Conservation (phyloP, 2,329 filamentous ascomycete species). For the Byssothecium circinans region DNA sequence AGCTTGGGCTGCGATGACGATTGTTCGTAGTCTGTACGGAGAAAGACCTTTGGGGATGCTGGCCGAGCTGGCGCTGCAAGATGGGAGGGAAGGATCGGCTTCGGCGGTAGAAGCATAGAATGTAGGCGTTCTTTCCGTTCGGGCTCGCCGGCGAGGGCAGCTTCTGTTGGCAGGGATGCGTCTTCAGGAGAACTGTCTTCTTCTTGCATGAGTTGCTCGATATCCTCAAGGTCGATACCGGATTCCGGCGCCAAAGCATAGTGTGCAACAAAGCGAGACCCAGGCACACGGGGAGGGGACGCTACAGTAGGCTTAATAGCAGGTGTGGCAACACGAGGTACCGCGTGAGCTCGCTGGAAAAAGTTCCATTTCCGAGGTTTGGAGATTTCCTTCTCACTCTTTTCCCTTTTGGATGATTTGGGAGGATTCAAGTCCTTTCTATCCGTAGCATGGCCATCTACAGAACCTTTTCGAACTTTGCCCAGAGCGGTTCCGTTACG, state of each 20-base stretch:
- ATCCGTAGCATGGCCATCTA: slow-evolving; percentile 23
- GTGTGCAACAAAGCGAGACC: slow-evolving; percentile 55
- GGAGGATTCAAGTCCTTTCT: slow-evolving; percentile 45
- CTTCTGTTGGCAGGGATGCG: slow-evolving; percentile 10
- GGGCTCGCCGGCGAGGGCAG: slow-evolving; percentile 22
- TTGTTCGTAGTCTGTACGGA: slow-evolving; percentile 23
- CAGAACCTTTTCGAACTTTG: slow-evolving; percentile 31
- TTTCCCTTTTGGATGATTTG: slow-evolving; percentile 34
- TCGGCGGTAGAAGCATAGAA: slow-evolving; percentile 44
- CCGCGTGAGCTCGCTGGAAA: slow-evolving; percentile 55
- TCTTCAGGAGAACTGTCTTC: slow-evolving; percentile 36
- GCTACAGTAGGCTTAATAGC: slow-evolving; percentile 44
- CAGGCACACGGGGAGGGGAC: slow-evolving; percentile 36
- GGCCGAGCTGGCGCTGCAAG: slow-evolving; percentile 30
- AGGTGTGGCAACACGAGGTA: slow-evolving; percentile 39
- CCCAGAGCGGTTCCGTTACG: slow-evolving; percentile 16
- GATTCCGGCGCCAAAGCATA: slow-evolving; percentile 59
- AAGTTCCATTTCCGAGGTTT: slow-evolving; percentile 60
- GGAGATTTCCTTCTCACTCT: slow-evolving; percentile 30
- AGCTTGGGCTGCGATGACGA: slow-evolving; percentile 4
- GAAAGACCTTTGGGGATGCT: slow-evolving; percentile 42
- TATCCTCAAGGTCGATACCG: slow-evolving; percentile 48
- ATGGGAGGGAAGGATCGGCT: slow-evolving; percentile 34
- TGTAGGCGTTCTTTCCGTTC: slow-evolving; percentile 36
- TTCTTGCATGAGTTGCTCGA: slow-evolving; percentile 52